These are phyloP conservation scores for Fragilaria radians DNA, from an alignment of 108 stramenopile genomes.

Conservation along the genomic window DNA sequence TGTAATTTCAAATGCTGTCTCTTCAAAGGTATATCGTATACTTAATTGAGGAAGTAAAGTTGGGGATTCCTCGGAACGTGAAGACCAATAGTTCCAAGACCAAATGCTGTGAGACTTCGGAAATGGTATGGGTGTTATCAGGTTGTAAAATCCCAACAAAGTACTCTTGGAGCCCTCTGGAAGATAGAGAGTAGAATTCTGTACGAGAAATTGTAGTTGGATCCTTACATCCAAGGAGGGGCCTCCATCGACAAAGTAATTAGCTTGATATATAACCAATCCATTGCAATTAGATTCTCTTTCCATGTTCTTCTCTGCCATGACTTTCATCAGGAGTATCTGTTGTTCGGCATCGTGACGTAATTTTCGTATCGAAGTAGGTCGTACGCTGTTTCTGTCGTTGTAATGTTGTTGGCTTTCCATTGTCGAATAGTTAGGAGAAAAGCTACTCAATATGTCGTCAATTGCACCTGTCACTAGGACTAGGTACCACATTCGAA, in stretches of 20 bases:
- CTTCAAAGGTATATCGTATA: constrained; percentile 22
- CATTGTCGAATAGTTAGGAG: too few species aligned
- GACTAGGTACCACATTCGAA: constrained; percentile 16
- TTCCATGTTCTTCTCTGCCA: constrained; percentile 38
- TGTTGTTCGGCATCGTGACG: constrained; percentile 43
- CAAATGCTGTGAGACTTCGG: neutral
- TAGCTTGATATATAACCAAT: constrained; percentile 54
- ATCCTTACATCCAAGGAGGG: constrained; percentile 48
- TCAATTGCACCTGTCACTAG: constrained; percentile 24
- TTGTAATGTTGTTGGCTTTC: too few species aligned
- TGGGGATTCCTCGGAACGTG: neutral
- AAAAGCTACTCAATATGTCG: constrained; percentile 8
- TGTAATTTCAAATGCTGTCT: constrained; percentile 17
- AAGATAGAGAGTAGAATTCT: constrained; percentile 35
- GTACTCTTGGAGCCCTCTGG: constrained; percentile 49
- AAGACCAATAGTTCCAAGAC: neutral
- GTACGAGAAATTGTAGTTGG: constrained; percentile 70
- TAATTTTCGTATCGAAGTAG: constrained; percentile 26
- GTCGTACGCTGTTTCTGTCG: too few species aligned
- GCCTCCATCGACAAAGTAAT: constrained; percentile 26
- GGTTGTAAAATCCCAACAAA: constrained; percentile 67
- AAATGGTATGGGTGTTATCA: constrained; percentile 5
- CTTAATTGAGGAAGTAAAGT: constrained; percentile 1
- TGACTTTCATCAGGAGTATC: constrained; percentile 36
- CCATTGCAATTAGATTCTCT: constrained; percentile 50